Conservation (phyloP, 805 yeast species). For the Saccharomycopsis fibuligera region DNA sequence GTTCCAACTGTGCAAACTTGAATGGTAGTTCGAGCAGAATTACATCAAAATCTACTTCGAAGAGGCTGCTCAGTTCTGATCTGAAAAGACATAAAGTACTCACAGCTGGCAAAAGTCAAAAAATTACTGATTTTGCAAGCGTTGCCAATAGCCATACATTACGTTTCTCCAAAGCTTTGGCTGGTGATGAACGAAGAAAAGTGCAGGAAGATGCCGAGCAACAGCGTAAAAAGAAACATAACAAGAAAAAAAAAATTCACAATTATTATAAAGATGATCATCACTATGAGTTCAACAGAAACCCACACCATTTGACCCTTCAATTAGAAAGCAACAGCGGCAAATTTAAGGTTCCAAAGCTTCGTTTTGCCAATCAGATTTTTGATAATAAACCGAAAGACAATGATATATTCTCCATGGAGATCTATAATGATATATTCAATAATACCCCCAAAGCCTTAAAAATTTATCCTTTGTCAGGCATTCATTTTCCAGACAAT, state of each 20-base stretch:
- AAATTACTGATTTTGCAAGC: neutral
- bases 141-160: neutral
- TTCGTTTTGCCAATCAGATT: slow-evolving; percentile 1
- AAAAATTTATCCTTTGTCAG: slow-evolving; percentile 4
- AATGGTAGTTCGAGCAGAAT: neutral
- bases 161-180: neutral
- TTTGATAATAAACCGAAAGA: slow-evolving; percentile 1
- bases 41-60: neutral
- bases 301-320: slow-evolving; percentile 12
- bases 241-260: neutral
- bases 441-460: slow-evolving; percentile 9
- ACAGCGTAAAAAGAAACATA: neutral
- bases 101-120: too few species aligned
- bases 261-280: slow-evolving; percentile 5
- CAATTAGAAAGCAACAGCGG: slow-evolving; percentile 12
- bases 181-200: neutral
- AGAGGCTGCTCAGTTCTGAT: neutral
- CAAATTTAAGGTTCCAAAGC: neutral
- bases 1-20: neutral
- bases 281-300: slow-evolving; percentile 14
- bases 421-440: slow-evolving; percentile 9
- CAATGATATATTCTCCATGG: slow-evolving; percentile 3
- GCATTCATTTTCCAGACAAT: slow-evolving; percentile 1
- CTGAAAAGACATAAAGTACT: too few species aligned
- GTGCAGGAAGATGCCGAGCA: neutral